phyloP scores from a whole-genome alignment of 2,329 filamentous ascomycete species.

The Alternaria sp. region DNA sequence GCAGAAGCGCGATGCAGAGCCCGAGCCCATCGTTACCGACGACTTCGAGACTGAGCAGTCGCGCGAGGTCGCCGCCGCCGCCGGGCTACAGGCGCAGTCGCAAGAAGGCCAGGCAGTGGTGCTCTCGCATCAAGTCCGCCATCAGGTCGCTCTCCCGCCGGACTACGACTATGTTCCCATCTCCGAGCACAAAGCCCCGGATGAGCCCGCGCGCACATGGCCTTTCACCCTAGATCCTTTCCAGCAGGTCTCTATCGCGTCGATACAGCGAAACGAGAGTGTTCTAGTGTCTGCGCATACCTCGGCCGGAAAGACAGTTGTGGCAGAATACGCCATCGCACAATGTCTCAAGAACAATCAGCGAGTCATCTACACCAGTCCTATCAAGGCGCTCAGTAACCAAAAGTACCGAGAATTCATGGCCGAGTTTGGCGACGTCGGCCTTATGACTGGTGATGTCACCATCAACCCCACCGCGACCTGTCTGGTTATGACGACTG shows the following conservation, averaged over 20 bases:
- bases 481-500: conserved; percentile 98
- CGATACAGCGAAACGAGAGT: conserved; percentile 95
- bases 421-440: conserved; percentile 94
- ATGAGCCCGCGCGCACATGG: conserved; percentile 82
- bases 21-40: conserved; percentile 86
- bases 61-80: conserved; percentile 83
- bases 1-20: conserved; percentile 69
- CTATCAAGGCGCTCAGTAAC: conserved; percentile 98
- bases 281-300: conserved; percentile 97
- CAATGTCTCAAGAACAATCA: conserved; percentile 98
- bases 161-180: conserved; percentile 96
- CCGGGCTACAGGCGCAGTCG: conserved; percentile 69
- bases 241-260: conserved; percentile 92
- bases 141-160: conserved; percentile 93
- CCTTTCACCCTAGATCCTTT: conserved; percentile 96
- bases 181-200: conserved; percentile 89
- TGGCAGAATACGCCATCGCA: conserved; percentile 97
- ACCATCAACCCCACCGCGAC: conserved; percentile 99
- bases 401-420: conserved; percentile 98
- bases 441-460: conserved; percentile 98
- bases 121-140: conserved; percentile 95
- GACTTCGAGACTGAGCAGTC: conserved; percentile 95
- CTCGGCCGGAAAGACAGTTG: conserved; percentile 96
- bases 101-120: conserved; percentile 77
- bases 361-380: conserved; percentile 98